These are phyloP conservation scores for Jaminaea rosea DNA, from an alignment of 1,284 basidiomycete species.

Conservation along the genomic window DNA sequence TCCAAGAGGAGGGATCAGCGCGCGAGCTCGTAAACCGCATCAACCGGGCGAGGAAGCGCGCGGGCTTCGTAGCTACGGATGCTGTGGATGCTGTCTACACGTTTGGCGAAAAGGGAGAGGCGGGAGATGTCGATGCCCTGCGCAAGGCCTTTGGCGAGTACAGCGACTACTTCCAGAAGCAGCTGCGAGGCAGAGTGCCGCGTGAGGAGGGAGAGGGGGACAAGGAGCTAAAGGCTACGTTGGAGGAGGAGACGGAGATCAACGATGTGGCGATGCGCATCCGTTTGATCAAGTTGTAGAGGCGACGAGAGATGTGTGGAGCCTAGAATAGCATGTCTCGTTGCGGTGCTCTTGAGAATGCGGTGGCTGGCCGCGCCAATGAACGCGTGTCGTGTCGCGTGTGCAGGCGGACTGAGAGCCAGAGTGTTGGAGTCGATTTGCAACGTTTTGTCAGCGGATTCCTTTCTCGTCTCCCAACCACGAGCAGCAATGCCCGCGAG, in stretches of 20 bases:
- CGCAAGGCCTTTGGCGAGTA: constrained; percentile 63
- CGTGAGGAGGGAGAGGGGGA: neutral
- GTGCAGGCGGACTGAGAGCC: too few relatives aligned
- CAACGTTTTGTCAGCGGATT: too few relatives aligned
- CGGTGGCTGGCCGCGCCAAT: too few relatives aligned
- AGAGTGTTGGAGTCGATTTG: too few relatives aligned
- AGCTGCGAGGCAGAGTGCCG: constrained; percentile 58
- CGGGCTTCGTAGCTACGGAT: constrained; percentile 86
- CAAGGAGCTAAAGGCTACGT: neutral
- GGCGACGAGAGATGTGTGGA: too few relatives aligned
- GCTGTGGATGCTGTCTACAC: constrained; percentile 82
- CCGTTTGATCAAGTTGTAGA: neutral
- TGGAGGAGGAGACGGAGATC: constrained; percentile 1
- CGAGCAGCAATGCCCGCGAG: too few relatives aligned
- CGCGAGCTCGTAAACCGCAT: constrained; percentile 87
- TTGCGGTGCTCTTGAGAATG: too few relatives aligned
- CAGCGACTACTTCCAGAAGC: constrained; percentile 65
- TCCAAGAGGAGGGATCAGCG: constrained; percentile 78
- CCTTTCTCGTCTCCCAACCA: too few relatives aligned
- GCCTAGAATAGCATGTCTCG: too few relatives aligned
- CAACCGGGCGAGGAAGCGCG: constrained; percentile 91
- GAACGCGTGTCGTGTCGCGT: too few relatives aligned
- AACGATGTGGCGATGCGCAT: neutral
- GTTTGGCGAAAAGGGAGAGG: constrained; percentile 50
- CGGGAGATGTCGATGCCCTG: constrained; percentile 49